Percentiles rank a stretch among this genome's conserved stretches.
phyloP scores from a whole-genome alignment of 208 protist genomes.

The Trypanosoma theileri region DNA sequence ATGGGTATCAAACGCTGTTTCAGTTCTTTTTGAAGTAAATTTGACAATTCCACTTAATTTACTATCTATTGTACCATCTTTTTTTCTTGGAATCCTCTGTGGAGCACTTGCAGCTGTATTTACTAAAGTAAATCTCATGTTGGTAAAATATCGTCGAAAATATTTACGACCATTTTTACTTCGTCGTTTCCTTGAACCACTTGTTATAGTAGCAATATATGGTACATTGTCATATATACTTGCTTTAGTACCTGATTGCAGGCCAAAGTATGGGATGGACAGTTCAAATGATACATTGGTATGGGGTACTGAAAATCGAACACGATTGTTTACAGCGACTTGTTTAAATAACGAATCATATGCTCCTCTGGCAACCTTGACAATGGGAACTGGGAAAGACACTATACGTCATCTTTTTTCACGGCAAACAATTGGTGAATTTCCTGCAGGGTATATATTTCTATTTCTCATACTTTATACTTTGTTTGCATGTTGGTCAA shows the following conservation, averaged over 20 bases:
- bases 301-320: conserved; percentile 68
- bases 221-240: conserved; percentile 55
- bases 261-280: conserved; percentile 34
- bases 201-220: conserved; percentile 62
- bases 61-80: conserved; percentile 80
- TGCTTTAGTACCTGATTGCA: conserved; percentile 47
- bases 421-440: conserved; percentile 79
- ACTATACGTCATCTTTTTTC: conserved; percentile 88
- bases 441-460: conserved; percentile 56
- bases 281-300: conserved; percentile 38
- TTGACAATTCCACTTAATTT: conserved; percentile 84
- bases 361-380: conserved; percentile 80
- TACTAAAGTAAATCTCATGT: conserved; percentile 84
- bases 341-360: conserved; percentile 59
- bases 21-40: conserved; percentile 89
- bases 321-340: conserved; percentile 67
- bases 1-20: conserved; percentile 79
- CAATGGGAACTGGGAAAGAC: conserved; percentile 83
- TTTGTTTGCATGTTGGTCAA: conserved; percentile 64
- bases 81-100: conserved; percentile 80
- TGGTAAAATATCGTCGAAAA: conserved; percentile 70
- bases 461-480: conserved; percentile 86
- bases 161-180: conserved; percentile 50
- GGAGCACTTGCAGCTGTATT: conserved; percentile 87
- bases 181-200: conserved; percentile 70